Evolutionary conservation across 2,329 filamentous ascomycete species (phyloP), one percentile per base, ranked within the genome.

Genomic region (Colletotrichum limetticola): DNA sequence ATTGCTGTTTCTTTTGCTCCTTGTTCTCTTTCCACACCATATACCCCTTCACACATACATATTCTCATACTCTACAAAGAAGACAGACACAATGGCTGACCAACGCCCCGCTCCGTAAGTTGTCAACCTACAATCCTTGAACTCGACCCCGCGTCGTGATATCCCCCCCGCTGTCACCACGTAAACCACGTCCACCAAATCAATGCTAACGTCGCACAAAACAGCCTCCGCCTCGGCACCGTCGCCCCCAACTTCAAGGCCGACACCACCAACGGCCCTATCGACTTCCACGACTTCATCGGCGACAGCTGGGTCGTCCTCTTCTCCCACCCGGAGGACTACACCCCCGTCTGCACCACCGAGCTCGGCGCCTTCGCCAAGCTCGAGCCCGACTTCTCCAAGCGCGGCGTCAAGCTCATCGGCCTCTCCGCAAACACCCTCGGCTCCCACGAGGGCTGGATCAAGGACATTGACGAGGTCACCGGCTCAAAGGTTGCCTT

Each of bases 261-360:
- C 79, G 91, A 95, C 76, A 95, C 93, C 75, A 96, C 94, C 72
- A 86, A 90, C 78, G 93, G 94, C 78, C 89, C 91, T 76, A 94
- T 96, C 79, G 91, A 94, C 85, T 95, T 96, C 87, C 93, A 95
- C 84, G 88, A 95, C 83, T 95, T 93, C 86, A 89, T 95, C 76
- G 92, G 91, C 80, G 88, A 93, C 86, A 92, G 89, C 79, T 96
- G 94, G 94, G 91, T 92, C 72, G 90, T 97, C 76, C 87, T 97
- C 78, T 96, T 97, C 88, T 95, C 92, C 37, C 94, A 96, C 86
- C 94, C 94, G 3, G 93, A 92, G 83, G 95, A 98, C 85, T 98
- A 94, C 88, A 98, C 95, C 1, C 95, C 95, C 67, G 95, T 98
- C 73, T 98, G 95, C 89, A 98, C 95, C 76, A 98, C 95, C 67